A percentile compares a stretch with the other conserved stretches of the same genome.
phyloP scores from a whole-genome alignment of 306 rosid genomes.

The Dryas alaskensis region DNA sequence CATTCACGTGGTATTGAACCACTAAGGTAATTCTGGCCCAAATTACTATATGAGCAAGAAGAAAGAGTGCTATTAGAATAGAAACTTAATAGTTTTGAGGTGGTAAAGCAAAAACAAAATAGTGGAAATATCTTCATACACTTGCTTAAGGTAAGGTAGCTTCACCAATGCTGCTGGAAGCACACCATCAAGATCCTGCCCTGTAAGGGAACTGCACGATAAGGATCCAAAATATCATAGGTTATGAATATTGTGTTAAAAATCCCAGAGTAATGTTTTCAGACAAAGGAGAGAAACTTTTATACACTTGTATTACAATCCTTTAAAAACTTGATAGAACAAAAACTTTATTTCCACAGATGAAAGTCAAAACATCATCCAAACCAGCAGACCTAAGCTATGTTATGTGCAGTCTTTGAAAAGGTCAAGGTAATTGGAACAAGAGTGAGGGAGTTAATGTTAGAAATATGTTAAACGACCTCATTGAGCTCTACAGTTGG shows the following conservation, averaged over 20 bases:
- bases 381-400: too few relatives aligned
- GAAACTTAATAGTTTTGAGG: not conserved
- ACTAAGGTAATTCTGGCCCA: conserved; percentile 23
- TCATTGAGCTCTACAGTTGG: not conserved
- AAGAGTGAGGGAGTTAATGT: not conserved
- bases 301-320: not conserved
- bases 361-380: too few relatives aligned
- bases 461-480: not conserved
- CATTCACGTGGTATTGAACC: conserved; percentile 27
- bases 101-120: not conserved
- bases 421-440: not conserved
- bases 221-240: not conserved
- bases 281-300: not conserved
- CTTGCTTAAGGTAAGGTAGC: conserved; percentile 13
- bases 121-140: conserved; percentile 11
- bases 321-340: too few relatives aligned
- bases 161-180: conserved; percentile 31
- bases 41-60: conserved; percentile 12
- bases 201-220: conserved; percentile 1
- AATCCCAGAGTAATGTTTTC: not conserved
- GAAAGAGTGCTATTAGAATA: not conserved
- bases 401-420: too few relatives aligned
- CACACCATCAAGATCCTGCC: conserved; percentile 37
- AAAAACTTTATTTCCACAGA: too few relatives aligned
- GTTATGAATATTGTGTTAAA: not conserved